Base-by-base conservation (phyloP, 805 yeast genomes). In the Ogataea naganishii region DNA sequence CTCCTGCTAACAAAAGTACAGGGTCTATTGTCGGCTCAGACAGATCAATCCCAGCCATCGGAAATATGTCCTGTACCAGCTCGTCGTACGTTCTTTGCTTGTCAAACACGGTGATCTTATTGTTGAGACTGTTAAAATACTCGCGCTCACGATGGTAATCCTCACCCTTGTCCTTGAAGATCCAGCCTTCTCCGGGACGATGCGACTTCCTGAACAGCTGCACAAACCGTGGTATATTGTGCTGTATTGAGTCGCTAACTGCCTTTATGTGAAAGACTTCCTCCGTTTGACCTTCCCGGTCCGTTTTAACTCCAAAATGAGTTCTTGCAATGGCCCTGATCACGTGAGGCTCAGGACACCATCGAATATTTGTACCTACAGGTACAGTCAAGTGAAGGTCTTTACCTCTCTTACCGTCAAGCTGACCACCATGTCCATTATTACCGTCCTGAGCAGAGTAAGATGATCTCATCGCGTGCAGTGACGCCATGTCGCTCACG, bases 301-400 rank as follows among this genome's bases (percentile, higher is more conserved):
- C 23, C 8, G 23, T 11, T 10, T 23, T 15, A 8, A 13, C 10
- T 7, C 36, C 33, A 14, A 36, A 32, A 7, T 46, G 18, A 2
- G 40, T 20, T 18, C 55, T 41, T n/a, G n/a, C n/a, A 33, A 14
- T 33, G 30, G 56, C 54, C 45, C 60, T 44, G 34, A 74, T 56
- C 14, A 53, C 52, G 9, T 56, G 53, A 1, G 92, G 89, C 40
- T 79, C 78, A 7, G 94, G 84, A 33, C 84, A 71, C 95, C 95
- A 86, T 39, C 75, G 66, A 12, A 92, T 65, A 1, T 77, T 69
- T 0, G 98, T 92, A 1, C 98, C 98, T 5, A 83, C 81, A 0
- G 98, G 98, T 1, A 92, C 95, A 18, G 80, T 78, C 2, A 92
- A 66, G 19, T 88, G 56, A 10, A 85, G 58, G 51, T 86, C 94